Conservation (phyloP, 495 filamentous ascomycete genomes). For the Aspergillus ostianus region DNA sequence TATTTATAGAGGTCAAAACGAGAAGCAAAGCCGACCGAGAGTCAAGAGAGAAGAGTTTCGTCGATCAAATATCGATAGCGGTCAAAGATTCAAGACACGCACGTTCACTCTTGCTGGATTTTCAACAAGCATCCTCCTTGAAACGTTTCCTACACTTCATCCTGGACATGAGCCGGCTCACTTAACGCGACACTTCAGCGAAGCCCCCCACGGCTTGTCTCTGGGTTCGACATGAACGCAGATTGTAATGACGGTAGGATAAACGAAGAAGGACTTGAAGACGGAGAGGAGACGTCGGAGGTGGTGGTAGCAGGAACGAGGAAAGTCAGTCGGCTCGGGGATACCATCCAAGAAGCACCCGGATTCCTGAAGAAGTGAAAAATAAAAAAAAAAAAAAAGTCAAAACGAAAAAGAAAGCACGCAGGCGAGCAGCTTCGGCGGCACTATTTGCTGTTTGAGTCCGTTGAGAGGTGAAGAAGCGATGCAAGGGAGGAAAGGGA, state of each 20-base stretch:
- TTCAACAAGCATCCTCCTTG: conserved; percentile 48
- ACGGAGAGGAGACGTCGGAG: conserved; percentile 9
- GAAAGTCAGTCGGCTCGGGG: conserved; percentile 23
- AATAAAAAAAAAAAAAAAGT: conserved; percentile 16
- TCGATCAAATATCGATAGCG: conserved; percentile 17
- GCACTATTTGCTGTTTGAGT: conserved; percentile 19
- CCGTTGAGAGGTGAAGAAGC: conserved; percentile 16
- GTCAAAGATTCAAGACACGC: conserved; percentile 24
- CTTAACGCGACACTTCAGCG: conserved; percentile 19
- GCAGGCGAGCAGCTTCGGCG: conserved; percentile 18
- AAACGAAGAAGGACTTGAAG: conserved; percentile 16
- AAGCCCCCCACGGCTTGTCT: conserved; percentile 25
- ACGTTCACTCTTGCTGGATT: conserved; percentile 27
- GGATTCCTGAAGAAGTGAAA: conserved; percentile 12
- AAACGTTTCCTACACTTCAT: conserved; percentile 53
- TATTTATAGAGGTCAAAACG: conserved; percentile 5
- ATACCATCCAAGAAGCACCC: conserved; percentile 21
- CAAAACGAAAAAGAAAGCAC: conserved; percentile 19
- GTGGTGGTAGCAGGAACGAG: conserved; percentile 17
- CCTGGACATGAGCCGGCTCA: conserved; percentile 34
- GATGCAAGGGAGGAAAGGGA: conserved; percentile 38
- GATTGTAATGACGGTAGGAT: conserved; percentile 11
- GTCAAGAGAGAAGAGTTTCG: conserved; percentile 9
- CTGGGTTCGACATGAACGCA: conserved; percentile 29
- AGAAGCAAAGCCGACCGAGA: conserved; percentile 2